phyloP scores from a whole-genome alignment of 1,284 basidiomycete genomes.

The Ustilago trichophora region DNA sequence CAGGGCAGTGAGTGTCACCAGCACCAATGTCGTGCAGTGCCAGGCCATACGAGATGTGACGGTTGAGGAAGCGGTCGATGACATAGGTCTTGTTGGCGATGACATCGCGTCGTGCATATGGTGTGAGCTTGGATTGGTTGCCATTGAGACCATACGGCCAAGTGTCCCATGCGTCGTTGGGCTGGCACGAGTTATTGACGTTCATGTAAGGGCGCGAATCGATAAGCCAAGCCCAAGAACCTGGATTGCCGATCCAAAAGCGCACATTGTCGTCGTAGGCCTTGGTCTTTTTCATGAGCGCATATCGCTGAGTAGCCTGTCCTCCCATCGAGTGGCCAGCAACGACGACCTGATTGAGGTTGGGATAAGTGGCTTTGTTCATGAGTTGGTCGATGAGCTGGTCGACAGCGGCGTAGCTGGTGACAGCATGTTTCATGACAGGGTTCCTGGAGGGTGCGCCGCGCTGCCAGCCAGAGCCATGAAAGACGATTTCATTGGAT shows the following conservation, averaged over 20 bases:
- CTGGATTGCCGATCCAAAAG: conserved; percentile 59
- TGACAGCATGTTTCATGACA: conserved; percentile 26
- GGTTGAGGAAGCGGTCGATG: conserved; percentile 48
- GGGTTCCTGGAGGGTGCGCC: conserved; percentile 49
- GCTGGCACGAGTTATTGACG: conserved; percentile 26
- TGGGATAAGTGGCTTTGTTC: conserved; percentile 52
- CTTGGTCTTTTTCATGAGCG: conserved; percentile 49
- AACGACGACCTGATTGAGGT: conserved; percentile 57
- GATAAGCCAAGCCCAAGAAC: conserved; percentile 59
- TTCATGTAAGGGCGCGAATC: conserved; percentile 47
- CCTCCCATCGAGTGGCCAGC: conserved; percentile 61
- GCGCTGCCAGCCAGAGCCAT: conserved; percentile 53
- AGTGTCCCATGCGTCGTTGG: conserved; percentile 37
- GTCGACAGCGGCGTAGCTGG: conserved; percentile 56
- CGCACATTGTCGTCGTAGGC: conserved; percentile 48
- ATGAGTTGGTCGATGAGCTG: conserved; percentile 44
- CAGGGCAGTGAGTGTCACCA: conserved; percentile 50
- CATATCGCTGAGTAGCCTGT: conserved; percentile 55
- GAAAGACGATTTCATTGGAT: conserved; percentile 30
- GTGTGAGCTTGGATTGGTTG: conserved; percentile 43
- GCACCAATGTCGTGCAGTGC: conserved; percentile 45
- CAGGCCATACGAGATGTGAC: conserved; percentile 48
- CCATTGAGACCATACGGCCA: conserved; percentile 64
- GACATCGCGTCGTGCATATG: conserved; percentile 21
- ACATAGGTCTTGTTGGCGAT: conserved; percentile 43